Percentiles rank a stretch among this genome's conserved stretches.
Conservation (phyloP, 768 basidiomycete genomes). For the Suillus paluster region DNA sequence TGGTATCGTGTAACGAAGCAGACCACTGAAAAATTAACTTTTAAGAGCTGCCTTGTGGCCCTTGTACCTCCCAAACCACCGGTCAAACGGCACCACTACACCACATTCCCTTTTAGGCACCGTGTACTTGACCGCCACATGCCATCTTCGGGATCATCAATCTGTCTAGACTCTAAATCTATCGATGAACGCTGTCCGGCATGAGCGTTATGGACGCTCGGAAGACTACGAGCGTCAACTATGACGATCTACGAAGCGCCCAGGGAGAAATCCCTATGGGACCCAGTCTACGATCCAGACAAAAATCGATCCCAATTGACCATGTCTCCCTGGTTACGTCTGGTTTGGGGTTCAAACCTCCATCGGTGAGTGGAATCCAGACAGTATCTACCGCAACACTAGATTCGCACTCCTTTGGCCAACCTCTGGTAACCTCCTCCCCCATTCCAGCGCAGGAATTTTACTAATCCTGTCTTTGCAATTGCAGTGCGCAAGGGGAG, state of each 20-base stretch:
- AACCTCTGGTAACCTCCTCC: too few species aligned
- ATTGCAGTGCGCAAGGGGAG: neutral
- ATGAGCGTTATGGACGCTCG: neutral
- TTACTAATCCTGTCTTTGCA: neutral
- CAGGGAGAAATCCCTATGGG: neutral
- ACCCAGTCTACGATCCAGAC: neutral
- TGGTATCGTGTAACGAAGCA: neutral
- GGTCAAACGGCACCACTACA: neutral
- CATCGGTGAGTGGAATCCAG: too few species aligned
- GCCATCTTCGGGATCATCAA: too few species aligned
- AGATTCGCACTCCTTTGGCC: too few species aligned
- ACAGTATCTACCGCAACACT: neutral
- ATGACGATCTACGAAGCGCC: neutral
- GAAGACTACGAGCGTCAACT: neutral
- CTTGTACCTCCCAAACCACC: neutral
- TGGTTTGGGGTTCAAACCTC: constrained; percentile 4
- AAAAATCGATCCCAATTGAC: neutral
- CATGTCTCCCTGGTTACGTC: constrained; percentile 1
- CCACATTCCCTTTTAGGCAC: neutral
- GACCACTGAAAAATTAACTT: neutral
- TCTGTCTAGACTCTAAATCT: neutral
- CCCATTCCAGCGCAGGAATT: too few species aligned
- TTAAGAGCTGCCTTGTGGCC: neutral
- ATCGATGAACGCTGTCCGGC: neutral
- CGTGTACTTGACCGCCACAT: too few species aligned